Conservation (phyloP, 768 basidiomycete genomes). For the Mycena chlorophos region DNA sequence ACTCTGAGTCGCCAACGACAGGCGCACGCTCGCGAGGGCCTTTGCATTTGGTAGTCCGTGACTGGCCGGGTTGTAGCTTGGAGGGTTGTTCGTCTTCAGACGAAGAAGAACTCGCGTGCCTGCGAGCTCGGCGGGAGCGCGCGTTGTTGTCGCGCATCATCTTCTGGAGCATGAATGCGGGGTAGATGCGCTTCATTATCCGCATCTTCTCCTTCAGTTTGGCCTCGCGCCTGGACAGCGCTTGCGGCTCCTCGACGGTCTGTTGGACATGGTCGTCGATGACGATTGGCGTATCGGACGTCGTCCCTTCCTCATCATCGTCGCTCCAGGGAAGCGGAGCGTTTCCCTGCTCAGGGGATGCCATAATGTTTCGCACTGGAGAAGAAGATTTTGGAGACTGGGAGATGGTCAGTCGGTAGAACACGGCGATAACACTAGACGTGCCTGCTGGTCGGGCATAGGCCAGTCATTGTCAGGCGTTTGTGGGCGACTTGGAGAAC, state of each 20-base stretch:
- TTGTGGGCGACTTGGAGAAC: neutral
- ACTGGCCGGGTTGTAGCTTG: slow-evolving; percentile 50
- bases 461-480: neutral
- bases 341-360: neutral
- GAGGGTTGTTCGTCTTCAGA: slow-evolving; percentile 40
- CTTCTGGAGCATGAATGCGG: slow-evolving; percentile 49
- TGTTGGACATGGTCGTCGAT: slow-evolving; percentile 9
- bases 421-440: neutral
- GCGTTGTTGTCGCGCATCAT: slow-evolving; percentile 28
- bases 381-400: neutral
- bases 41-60: slow-evolving; percentile 39
- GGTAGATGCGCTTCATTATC: slow-evolving; percentile 52
- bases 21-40: slow-evolving; percentile 35
- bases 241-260: slow-evolving; percentile 27
- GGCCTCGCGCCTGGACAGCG: slow-evolving; percentile 12
- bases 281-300: slow-evolving; percentile 6
- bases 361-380: neutral
- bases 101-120: slow-evolving; percentile 22
- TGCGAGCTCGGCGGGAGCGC: slow-evolving; percentile 15
- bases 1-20: slow-evolving; percentile 64
- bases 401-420: neutral
- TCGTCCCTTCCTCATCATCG: neutral
- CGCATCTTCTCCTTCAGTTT: slow-evolving; percentile 37
- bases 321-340: neutral
- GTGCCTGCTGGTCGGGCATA: neutral